Percentiles rank a stretch among this genome's conserved stretches.
These are phyloP conservation scores for Aspergillus alliaceus DNA, from an alignment of 2,329 filamentous ascomycete species.

Conservation along the genomic window DNA sequence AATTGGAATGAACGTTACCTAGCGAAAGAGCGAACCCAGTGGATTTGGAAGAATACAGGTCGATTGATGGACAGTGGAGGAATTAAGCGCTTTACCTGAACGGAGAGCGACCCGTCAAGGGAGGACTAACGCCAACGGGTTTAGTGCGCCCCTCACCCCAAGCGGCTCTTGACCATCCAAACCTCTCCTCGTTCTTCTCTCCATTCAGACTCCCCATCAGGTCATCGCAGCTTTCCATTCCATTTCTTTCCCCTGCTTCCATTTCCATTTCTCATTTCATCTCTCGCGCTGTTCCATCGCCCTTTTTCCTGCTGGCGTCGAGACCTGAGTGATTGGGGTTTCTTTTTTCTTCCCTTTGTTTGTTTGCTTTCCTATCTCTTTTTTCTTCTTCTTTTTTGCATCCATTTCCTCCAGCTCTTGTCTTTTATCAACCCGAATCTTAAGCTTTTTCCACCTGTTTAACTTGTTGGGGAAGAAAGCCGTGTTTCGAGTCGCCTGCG, in stretches of 20 bases:
- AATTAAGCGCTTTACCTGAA: conserved; percentile 7
- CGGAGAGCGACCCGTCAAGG: conserved; percentile 1
- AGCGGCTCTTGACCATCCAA: conserved; percentile 30
- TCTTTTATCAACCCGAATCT: conserved; percentile 3
- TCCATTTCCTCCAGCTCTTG: conserved; percentile 6
- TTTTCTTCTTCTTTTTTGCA: conserved; percentile 15
- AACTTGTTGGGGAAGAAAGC: conserved; percentile 11
- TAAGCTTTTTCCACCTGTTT: conserved; percentile 6
- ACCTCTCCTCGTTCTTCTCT: conserved; percentile 24
- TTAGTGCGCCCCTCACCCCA: conserved; percentile 20
- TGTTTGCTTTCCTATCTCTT: conserved; percentile 16
- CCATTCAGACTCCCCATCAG: conserved; percentile 17
- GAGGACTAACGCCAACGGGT: conserved; percentile 13
- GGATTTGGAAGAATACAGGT: not conserved
- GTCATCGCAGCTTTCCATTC: conserved; percentile 24
- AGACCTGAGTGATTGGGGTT: not conserved
- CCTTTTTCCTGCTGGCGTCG: conserved; percentile 5
- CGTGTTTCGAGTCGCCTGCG: conserved; percentile 19
- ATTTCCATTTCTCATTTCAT: conserved; percentile 16
- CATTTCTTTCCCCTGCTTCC: conserved; percentile 20
- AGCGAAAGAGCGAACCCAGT: not conserved
- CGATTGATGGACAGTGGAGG: not conserved
- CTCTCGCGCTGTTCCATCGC: conserved; percentile 30
- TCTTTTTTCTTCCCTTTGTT: conserved; percentile 17
- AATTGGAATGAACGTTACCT: not conserved